These are phyloP conservation scores for Auxenochlorella pyrenoidosa DNA, from an alignment of 139 green algal species.

Conservation along the genomic window DNA sequence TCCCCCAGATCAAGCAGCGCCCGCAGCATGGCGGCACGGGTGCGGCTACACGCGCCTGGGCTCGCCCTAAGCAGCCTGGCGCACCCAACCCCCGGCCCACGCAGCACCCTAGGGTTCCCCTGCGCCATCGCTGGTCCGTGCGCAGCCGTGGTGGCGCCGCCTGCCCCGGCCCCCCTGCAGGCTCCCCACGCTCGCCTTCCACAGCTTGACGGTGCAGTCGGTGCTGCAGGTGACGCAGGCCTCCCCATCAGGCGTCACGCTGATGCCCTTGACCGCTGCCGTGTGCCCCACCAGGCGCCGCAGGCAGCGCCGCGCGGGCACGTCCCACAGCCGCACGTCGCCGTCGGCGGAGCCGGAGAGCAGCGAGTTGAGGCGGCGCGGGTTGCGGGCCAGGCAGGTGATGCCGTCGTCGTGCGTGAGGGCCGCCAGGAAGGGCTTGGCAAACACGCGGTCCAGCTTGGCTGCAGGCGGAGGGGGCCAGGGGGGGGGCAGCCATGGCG, in stretches of 20 bases:
- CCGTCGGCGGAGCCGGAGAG: conserved; percentile 71
- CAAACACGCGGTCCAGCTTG: conserved; percentile 96
- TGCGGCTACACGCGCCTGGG: background rate
- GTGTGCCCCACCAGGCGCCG: conserved; percentile 81
- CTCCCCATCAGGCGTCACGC: conserved; percentile 81
- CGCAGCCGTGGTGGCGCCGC: too few species aligned
- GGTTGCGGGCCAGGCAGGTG: conserved; percentile 85
- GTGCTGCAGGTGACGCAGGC: conserved; percentile 80
- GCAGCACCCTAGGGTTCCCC: too few species aligned
- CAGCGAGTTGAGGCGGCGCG: conserved; percentile 82
- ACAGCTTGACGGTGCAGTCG: conserved; percentile 91
- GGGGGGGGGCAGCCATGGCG: background rate
- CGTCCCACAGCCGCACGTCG: conserved; percentile 90
- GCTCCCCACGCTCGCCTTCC: conserved; percentile 63
- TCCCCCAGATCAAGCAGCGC: background rate
- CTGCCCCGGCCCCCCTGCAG: background rate
- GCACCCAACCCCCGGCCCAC: background rate
- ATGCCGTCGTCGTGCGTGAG: conserved; percentile 93
- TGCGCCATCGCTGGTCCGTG: too few species aligned
- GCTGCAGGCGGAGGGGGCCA: conserved; percentile 54
- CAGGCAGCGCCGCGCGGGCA: conserved; percentile 77
- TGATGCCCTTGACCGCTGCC: conserved; percentile 80
- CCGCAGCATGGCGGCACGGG: too few species aligned
- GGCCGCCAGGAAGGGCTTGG: conserved; percentile 94
- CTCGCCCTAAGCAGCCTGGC: background rate